These are phyloP conservation scores for Eremochloa ophiuroides DNA, from an alignment of 176 grass and related monocot genomes.

Conservation along the genomic window DNA sequence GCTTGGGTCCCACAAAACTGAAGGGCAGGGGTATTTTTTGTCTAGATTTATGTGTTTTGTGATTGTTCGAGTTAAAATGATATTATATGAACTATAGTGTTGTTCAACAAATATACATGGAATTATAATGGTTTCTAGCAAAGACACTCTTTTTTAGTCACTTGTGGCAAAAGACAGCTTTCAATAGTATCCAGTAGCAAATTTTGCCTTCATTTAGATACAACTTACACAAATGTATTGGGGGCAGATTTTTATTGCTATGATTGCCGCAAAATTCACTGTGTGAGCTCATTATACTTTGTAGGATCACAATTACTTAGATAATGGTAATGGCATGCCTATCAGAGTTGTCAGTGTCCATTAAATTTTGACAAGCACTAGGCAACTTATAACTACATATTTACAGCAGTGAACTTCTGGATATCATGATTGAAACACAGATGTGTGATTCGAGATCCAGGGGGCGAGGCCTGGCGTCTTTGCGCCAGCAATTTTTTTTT, in stretches of 20 bases:
- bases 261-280: neutral
- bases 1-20: too few relatives aligned
- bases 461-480: neutral
- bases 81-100: too few relatives aligned
- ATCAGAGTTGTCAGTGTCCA: neutral
- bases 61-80: too few relatives aligned
- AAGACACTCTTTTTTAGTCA: too few relatives aligned
- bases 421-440: neutral
- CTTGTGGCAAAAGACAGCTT: too few relatives aligned
- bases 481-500: neutral
- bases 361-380: neutral
- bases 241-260: neutral
- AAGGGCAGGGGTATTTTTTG: too few relatives aligned
- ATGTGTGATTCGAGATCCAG: neutral
- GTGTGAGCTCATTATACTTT: neutral
- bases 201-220: neutral
- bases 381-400: neutral
- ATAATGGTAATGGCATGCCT: neutral
- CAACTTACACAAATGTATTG: neutral
- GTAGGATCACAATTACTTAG: neutral
- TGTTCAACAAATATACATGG: too few relatives aligned
- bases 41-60: too few relatives aligned
- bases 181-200: too few relatives aligned
- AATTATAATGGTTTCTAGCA: too few relatives aligned
- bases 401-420: too few relatives aligned